Evolutionary conservation across 2,329 filamentous ascomycete genomes (phyloP).

Genomic region (Furcasterigmium furcatum): DNA sequence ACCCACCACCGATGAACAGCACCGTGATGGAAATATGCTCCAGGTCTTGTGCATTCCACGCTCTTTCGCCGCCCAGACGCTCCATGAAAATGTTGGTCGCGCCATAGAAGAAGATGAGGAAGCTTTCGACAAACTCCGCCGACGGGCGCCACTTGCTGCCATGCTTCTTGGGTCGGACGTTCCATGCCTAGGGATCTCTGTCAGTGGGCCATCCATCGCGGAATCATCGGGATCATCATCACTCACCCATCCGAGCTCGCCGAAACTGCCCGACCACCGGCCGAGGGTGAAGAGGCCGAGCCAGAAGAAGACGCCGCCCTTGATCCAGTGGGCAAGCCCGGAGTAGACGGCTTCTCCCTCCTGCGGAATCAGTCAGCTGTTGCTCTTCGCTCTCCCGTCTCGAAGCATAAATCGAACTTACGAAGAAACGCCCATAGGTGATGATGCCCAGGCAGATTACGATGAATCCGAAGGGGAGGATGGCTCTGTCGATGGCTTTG

Average conservation of each 20-base stretch:
- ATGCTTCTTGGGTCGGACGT: conserved; percentile 62
- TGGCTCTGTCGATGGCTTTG: conserved; percentile 68
- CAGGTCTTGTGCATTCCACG: conserved; percentile 76
- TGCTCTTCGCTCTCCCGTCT: conserved; percentile 40
- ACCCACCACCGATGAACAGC: conserved; percentile 87
- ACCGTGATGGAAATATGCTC: conserved; percentile 92
- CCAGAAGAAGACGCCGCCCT: conserved; percentile 94
- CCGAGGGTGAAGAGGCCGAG: conserved; percentile 84
- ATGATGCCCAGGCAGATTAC: conserved; percentile 69
- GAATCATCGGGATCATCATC: neutral
- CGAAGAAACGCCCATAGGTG: conserved; percentile 79
- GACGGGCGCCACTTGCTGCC: conserved; percentile 68
- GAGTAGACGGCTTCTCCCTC: conserved; percentile 70
- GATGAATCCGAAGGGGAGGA: conserved; percentile 75
- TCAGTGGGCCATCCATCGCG: neutral
- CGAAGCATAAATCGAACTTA: too few species aligned
- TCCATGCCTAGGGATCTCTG: conserved; percentile 64
- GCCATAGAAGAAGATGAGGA: conserved; percentile 87
- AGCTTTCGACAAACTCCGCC: conserved; percentile 86
- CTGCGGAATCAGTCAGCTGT: conserved; percentile 44
- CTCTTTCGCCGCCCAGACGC: conserved; percentile 73
- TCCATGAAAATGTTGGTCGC: conserved; percentile 89
- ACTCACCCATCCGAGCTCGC: conserved; percentile 78
- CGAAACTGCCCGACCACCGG: conserved; percentile 86
- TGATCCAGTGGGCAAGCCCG: conserved; percentile 89